Base-by-base conservation (phyloP, 176 grass and related monocot genomes). In the Puccinellia tenuiflora region DNA sequence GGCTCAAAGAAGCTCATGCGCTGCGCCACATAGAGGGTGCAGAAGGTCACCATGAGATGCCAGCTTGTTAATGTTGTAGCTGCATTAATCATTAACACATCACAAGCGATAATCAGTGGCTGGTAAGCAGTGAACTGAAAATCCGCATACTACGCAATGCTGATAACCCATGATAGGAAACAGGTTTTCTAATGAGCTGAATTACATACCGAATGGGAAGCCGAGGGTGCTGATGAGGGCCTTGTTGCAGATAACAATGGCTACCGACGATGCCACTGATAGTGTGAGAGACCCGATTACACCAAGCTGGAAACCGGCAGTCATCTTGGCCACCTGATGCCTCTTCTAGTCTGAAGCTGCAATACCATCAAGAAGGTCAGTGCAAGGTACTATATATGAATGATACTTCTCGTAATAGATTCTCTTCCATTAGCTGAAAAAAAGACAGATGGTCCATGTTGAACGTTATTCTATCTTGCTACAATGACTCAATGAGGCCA, bases 21-120 rank as follows among this genome's bases (percentile, higher is more conserved):
- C 50, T 97, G 94, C 8, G 94, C 94, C 9, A 90, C 79, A 50
- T 97, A 79, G 52, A 97, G 90, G 15, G 94, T 97, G 83, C 83
- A 97, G 89, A 92, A 97, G 47, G 94, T 97, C 77, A 97, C 85
- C 91, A 94, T 90, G 37, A 97, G 86, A 83, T 97, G 94, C 94
- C 94, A 97, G 88, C 94, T 97, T 83, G 94, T 97, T 55, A 97
- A 39, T 28, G 94, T 97, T 11, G 94, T 92, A 42, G 94, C 94
- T 97, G 87, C 79, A 85, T 54, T 39, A 33, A 85, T 30, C 77
- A 51, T 21, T 4, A 59, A 64, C 0, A 47, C 57, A 43, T 56
- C 65, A 65, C 5, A 79, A 18, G 1, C 20, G 5, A 42, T 11
- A 21, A 21, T 9, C 1, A 6, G 2, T 28, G 5, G 0, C 61